Evolutionary conservation across 805 yeast species (phyloP).

Genomic region (Wickerhamiella musiphila): DNA sequence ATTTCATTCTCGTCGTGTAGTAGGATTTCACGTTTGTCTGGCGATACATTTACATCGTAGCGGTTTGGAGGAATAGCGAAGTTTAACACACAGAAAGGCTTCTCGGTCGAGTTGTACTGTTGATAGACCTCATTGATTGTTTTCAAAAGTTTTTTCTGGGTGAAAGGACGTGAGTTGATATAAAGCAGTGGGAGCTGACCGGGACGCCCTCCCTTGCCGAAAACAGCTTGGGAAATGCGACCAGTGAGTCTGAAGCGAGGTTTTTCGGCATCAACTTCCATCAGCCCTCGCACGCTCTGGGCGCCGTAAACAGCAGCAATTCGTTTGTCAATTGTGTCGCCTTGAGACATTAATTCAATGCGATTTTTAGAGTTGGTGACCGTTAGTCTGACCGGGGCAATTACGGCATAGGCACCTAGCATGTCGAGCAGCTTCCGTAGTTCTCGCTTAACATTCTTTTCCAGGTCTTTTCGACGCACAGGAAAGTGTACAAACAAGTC

Average conservation of each 20-base stretch:
- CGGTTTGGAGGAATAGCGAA: constrained; percentile 30
- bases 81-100: constrained; percentile 52
- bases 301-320: constrained; percentile 57
- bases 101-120: constrained; percentile 52
- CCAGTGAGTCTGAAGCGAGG: constrained; percentile 30
- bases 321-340: constrained; percentile 30
- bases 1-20: constrained; percentile 49
- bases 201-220: constrained; percentile 59
- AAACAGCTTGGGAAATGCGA: constrained; percentile 53
- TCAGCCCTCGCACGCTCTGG: constrained; percentile 40
- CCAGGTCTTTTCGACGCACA: constrained; percentile 61
- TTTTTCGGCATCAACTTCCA: constrained; percentile 12
- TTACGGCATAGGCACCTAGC: constrained; percentile 52
- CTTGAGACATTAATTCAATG: constrained; percentile 27
- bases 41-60: constrained; percentile 76
- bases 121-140: constrained; percentile 59
- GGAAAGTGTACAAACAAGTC: constrained; percentile 56
- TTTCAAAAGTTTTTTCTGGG: constrained; percentile 35
- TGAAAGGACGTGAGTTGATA: constrained; percentile 63
- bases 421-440: constrained; percentile 47
- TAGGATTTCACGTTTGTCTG: constrained; percentile 66
- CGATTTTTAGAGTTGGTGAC: constrained; percentile 29
- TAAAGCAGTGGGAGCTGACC: constrained; percentile 61
- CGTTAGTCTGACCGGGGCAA: constrained; percentile 41
- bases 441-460: constrained; percentile 50